Evolutionary conservation across 2,329 filamentous ascomycete genomes (phyloP), one percentile per base, ranked within the genome.

Genomic region (Colletotrichum viniferum): DNA sequence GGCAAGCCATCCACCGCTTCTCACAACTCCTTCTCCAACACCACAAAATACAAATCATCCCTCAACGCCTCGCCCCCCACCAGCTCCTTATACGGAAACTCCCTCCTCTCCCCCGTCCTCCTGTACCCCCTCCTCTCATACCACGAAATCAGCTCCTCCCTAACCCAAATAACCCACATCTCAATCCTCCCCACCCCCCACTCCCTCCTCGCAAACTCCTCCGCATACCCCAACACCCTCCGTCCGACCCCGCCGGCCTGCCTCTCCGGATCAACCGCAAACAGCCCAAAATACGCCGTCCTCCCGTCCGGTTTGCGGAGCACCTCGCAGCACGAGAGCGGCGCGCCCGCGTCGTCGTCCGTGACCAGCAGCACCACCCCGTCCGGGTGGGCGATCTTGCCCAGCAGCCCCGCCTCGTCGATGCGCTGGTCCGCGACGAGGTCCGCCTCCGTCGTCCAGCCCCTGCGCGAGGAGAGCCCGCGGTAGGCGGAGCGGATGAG

Each of bases 381-480:
- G 36, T 79, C 32, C 1, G 86, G 84, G 5, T 81, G 78, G 10
- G 79, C 79, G 79, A 88, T 87, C 77, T 88, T 88, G 60, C 73
- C 77, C 8, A 81, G 67, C 3, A 88, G 77, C 7, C 83, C 83
- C 0, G 73, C 76, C 2, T 79, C 76, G 76, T 86, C 83, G 79
- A 88, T 88, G 80, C 87, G 86, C 28, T 86, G 81, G 78, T 85
- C 86, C 12, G 79, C 79, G 24, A 88, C 77, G 10, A 88, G 81
- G 71, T 88, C 85, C 18, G 86, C 85, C 76, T 88, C 87, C 5
- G 85, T 87, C 16, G 87, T 88, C 87, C 87, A 88, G 69, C 87
- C 87, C 18, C 80, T 78, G 34, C 83, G 82, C 77, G 82, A 84
- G 28, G 79, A 70, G 4, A 84, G 83, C 67, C 87, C 87, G 73